A percentile compares a stretch with the other conserved stretches of the same genome.
Conservation (phyloP, 192 early-diverging fungal species). For the Entophlyctis luteolus region DNA sequence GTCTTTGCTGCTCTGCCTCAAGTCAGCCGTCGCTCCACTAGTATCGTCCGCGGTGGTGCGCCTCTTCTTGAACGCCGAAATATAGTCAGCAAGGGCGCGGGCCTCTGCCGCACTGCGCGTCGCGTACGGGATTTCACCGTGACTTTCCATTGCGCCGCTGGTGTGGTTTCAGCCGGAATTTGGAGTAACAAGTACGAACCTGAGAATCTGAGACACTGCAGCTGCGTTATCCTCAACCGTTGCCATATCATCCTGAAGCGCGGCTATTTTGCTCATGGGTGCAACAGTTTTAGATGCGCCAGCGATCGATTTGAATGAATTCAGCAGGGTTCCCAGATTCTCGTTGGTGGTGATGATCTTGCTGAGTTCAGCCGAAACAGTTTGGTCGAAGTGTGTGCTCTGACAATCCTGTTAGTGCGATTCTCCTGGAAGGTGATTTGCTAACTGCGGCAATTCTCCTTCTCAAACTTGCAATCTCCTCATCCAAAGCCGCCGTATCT, state of each 20-base stretch:
- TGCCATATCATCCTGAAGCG: background rate
- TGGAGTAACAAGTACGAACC: background rate
- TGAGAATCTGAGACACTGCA: background rate
- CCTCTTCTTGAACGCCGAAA: background rate
- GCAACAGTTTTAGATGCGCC: background rate
- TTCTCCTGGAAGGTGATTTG: background rate
- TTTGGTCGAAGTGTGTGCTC: background rate
- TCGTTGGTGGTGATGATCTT: background rate
- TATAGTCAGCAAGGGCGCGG: background rate
- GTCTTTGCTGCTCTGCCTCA: background rate
- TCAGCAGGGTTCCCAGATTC: slow-evolving; percentile 13
- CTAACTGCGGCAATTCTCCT: background rate
- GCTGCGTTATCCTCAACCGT: background rate
- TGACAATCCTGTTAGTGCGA: background rate
- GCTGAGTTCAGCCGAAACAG: background rate
- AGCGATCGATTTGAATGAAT: slow-evolving; percentile 1
- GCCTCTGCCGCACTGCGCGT: background rate
- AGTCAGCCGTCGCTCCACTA: background rate
- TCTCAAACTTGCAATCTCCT: background rate
- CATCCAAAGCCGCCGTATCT: slow-evolving; percentile 23
- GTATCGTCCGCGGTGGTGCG: background rate
- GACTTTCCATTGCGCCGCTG: too few relatives aligned
- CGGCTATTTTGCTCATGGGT: background rate
- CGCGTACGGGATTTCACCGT: background rate
- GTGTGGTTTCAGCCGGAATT: too few relatives aligned